These are phyloP conservation scores for Ophiocordyceps camponoti-saundersi DNA, from an alignment of 2,329 filamentous ascomycete genomes.

Conservation along the genomic window DNA sequence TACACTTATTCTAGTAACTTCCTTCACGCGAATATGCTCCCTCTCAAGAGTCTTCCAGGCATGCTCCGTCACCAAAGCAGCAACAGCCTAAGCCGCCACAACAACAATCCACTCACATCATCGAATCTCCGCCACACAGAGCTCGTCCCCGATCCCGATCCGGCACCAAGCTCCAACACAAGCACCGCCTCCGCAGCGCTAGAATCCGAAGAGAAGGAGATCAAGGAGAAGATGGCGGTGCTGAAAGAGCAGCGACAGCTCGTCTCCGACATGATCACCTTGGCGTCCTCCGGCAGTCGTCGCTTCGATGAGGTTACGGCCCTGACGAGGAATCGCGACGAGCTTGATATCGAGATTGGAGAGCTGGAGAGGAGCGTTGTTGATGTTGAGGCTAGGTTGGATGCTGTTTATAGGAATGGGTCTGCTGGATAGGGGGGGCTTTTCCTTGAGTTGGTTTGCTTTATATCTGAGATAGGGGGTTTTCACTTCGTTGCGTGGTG, in stretches of 20 bases:
- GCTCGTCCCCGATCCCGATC: slow-evolving; percentile 27
- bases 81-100: no score
- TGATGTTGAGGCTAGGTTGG: slow-evolving; percentile 44
- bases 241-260: slow-evolving; percentile 86
- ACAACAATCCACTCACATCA: slow-evolving; percentile 3
- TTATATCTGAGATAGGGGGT: no score
- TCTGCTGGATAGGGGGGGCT: background rate
- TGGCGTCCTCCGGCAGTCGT: slow-evolving; percentile 56
- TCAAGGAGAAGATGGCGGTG: slow-evolving; percentile 65
- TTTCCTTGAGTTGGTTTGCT: background rate
- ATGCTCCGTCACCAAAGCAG: slow-evolving; percentile 27
- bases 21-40: slow-evolving; percentile 79
- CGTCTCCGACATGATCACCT: slow-evolving; percentile 69
- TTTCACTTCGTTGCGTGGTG: background rate
- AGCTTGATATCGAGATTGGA: slow-evolving; percentile 65
- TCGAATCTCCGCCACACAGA: slow-evolving; percentile 29
- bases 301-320: slow-evolving; percentile 79
- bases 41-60: slow-evolving; percentile 57
- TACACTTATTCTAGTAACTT: slow-evolving; percentile 72
- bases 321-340: slow-evolving; percentile 63
- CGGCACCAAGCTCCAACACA: slow-evolving; percentile 6
- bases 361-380: slow-evolving; percentile 46
- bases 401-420: slow-evolving; percentile 28
- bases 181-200: slow-evolving; percentile 27
- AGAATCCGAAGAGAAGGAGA: slow-evolving; percentile 68